Evolutionary conservation across 345 rosid genomes (phyloP).

Genomic region (Gossypium rotundifolium): DNA sequence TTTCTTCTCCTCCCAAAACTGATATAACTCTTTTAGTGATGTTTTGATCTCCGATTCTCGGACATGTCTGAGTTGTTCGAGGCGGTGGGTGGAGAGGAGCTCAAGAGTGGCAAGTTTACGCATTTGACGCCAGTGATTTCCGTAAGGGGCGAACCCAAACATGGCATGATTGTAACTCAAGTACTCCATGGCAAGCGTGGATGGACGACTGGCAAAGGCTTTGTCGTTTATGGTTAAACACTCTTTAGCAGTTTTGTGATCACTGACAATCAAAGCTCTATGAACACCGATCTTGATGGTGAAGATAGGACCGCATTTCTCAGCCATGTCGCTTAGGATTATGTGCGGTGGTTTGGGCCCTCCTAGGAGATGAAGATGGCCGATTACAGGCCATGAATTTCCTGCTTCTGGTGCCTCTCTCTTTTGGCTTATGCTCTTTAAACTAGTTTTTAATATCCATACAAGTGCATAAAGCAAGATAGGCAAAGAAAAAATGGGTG

Average conservation of each 20-base stretch:
- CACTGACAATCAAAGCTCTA: constrained; percentile 23
- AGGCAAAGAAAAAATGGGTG: background rate
- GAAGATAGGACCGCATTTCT: constrained; percentile 36
- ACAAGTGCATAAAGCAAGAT: background rate
- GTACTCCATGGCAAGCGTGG: constrained; percentile 3
- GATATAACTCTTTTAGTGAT: constrained; percentile 27
- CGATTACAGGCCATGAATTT: constrained; percentile 35
- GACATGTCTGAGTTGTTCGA: constrained; percentile 43
- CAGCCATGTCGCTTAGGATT: constrained; percentile 22
- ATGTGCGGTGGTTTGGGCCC: constrained; percentile 27
- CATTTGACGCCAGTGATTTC: constrained; percentile 29
- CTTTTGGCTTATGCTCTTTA: background rate
- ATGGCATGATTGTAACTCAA: constrained; percentile 24
- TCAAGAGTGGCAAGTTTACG: constrained; percentile 24
- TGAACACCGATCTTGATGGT: constrained; percentile 30
- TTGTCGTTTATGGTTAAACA: constrained; percentile 29
- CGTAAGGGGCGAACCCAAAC: constrained; percentile 28
- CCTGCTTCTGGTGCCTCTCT: constrained; percentile 14
- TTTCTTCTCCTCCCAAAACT: constrained; percentile 22
- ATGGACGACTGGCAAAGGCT: constrained; percentile 30
- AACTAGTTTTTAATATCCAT: background rate
- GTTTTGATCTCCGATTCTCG: background rate
- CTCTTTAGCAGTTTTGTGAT: constrained; percentile 30
- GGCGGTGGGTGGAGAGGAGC: constrained; percentile 36
- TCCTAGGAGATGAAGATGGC: constrained; percentile 36